Conservation (phyloP, 2,329 filamentous ascomycete genomes). For the Phyllosticta paracitricarpa region DNA sequence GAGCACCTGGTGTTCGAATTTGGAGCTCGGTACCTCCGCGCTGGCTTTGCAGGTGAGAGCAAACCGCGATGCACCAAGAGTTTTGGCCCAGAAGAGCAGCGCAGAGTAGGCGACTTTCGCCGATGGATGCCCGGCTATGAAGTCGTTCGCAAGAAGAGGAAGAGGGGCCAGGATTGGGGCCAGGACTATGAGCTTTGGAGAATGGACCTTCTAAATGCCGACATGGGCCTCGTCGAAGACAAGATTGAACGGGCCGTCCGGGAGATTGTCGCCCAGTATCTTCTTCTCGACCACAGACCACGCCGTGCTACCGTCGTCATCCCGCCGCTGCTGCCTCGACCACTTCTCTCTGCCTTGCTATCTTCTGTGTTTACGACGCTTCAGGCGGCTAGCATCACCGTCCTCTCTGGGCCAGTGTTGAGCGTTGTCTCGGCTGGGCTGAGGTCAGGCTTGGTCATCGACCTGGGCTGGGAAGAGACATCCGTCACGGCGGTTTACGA, state of each 20-base stretch:
- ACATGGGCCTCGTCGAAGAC: constrained; percentile 74
- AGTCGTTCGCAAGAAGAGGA: constrained; percentile 38
- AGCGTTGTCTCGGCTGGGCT: constrained; percentile 68
- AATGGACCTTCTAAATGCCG: constrained; percentile 59
- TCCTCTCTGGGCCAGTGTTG: constrained; percentile 70
- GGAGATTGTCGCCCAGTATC: constrained; percentile 71
- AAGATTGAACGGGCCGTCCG: constrained; percentile 75
- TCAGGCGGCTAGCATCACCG: constrained; percentile 67
- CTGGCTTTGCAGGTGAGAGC: constrained; percentile 79
- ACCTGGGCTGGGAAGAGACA: constrained; percentile 90
- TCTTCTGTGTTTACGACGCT: constrained; percentile 73
- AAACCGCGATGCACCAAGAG: constrained; percentile 59
- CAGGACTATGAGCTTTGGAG: constrained; percentile 65
- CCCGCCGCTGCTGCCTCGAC: constrained; percentile 67
- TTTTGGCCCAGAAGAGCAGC: constrained; percentile 66
- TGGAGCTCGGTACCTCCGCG: constrained; percentile 65
- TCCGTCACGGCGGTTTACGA: constrained; percentile 80
- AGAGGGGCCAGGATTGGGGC: constrained; percentile 48
- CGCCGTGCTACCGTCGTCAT: constrained; percentile 66
- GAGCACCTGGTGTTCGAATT: constrained; percentile 83
- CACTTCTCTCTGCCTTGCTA: constrained; percentile 64
- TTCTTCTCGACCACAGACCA: constrained; percentile 61
- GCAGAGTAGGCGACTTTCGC: constrained; percentile 72
- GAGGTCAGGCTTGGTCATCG: constrained; percentile 75
- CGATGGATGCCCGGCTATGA: constrained; percentile 51